Evolutionary conservation across 352 stramenopile genomes (phyloP).

Genomic region (Phytophthora colocasiae): DNA sequence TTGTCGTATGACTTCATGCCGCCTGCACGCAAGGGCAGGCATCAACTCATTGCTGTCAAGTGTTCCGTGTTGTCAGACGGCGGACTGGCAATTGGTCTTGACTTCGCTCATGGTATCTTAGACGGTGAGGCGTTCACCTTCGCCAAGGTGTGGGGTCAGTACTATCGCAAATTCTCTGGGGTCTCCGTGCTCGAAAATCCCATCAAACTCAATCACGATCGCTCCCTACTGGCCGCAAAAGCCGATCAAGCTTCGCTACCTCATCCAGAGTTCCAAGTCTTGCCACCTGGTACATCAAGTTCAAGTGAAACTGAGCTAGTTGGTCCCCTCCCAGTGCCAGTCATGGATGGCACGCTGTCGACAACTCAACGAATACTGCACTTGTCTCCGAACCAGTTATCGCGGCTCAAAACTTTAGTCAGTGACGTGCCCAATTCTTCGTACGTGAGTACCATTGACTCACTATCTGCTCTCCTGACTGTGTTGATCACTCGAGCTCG

Average conservation of each 20-base stretch:
- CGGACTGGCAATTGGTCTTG: conserved; percentile 1
- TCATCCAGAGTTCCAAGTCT: conserved; percentile 5
- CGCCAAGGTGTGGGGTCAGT: conserved; percentile 6
- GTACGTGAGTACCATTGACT: conserved; percentile 57
- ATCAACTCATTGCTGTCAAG: conserved; percentile 2
- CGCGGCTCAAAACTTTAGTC: neutral
- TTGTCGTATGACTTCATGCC: conserved; percentile 9
- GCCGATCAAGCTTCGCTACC: neutral
- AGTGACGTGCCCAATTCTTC: neutral
- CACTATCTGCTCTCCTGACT: conserved; percentile 47
- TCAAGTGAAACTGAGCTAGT: neutral
- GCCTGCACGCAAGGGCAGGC: neutral
- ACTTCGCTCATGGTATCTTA: conserved; percentile 7
- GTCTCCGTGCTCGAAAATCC: neutral
- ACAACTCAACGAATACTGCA: conserved; percentile 1
- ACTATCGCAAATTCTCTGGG: conserved; percentile 2
- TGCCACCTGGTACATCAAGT: neutral
- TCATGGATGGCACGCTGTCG: neutral
- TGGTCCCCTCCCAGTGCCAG: conserved; percentile 1
- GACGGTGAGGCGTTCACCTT: conserved; percentile 9
- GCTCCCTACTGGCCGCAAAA: neutral
- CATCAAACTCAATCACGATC: conserved; percentile 11
- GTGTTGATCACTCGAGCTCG: conserved; percentile 52
- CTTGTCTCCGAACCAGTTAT: neutral
- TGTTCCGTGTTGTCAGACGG: neutral